A percentile compares a stretch with the other conserved stretches of the same genome.
phyloP scores from a whole-genome alignment of 2,329 filamentous ascomycete genomes.

The Fusarium hainanense region DNA sequence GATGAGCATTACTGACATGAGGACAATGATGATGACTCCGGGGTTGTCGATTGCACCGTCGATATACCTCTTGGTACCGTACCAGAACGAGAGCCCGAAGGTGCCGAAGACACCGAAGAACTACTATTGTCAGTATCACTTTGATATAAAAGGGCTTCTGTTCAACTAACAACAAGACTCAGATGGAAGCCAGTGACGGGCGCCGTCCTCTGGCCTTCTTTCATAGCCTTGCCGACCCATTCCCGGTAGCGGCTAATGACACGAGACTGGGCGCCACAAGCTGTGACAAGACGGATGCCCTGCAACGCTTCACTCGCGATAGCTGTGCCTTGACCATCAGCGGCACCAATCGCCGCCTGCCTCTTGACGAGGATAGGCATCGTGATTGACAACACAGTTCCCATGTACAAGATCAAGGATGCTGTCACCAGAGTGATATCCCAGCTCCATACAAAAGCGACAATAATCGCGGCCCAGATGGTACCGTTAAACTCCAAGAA shows the following conservation, averaged over 20 bases:
- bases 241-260: constrained; percentile 52
- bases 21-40: constrained; percentile 53
- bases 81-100: constrained; percentile 59
- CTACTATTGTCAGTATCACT: constrained; percentile 18
- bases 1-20: constrained; percentile 55
- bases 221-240: constrained; percentile 53
- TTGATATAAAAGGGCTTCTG: rapidly evolving
- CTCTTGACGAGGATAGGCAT: constrained; percentile 39
- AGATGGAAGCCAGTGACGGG: constrained; percentile 32
- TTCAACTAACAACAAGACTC: constrained; percentile 24
- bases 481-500: constrained; percentile 58
- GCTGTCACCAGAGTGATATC: constrained; percentile 63
- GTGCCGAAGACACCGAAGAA: constrained; percentile 50
- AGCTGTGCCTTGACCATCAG: constrained; percentile 52
- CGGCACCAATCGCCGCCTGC: constrained; percentile 30
- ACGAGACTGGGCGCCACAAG: constrained; percentile 56
- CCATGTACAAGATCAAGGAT: constrained; percentile 57
- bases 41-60: constrained; percentile 50
- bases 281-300: constrained; percentile 56
- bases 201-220: constrained; percentile 50
- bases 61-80: constrained; percentile 53
- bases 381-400: constrained; percentile 46
- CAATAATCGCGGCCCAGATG: constrained; percentile 58
- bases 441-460: constrained; percentile 65
- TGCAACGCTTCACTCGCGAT: constrained; percentile 58